Evolutionary conservation across 495 filamentous ascomycete genomes (phyloP).

Genomic region (Cryomyces antarcticus): DNA sequence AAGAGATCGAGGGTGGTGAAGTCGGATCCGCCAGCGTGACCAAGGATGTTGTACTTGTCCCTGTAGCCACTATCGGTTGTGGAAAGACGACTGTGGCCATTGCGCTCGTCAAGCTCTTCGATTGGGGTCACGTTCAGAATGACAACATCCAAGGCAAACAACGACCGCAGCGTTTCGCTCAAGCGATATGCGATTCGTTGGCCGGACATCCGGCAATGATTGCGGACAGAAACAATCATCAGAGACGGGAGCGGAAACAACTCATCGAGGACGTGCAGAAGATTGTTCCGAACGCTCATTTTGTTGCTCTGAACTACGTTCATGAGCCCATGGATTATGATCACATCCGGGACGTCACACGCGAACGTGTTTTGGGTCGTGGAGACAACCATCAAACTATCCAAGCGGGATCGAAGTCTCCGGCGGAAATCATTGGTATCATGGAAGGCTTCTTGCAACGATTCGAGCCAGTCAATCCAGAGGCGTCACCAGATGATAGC

Average conservation of each 20-base stretch:
- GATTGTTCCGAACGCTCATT: constrained; percentile 36
- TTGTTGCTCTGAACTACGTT: constrained; percentile 85
- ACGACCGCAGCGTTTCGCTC: constrained; percentile 52
- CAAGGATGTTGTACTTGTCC: constrained; percentile 53
- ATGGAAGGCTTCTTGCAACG: constrained; percentile 86
- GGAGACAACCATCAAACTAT: constrained; percentile 98
- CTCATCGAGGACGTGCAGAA: constrained; percentile 57
- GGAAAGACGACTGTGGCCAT: constrained; percentile 89
- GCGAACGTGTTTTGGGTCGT: constrained; percentile 56
- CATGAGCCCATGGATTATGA: constrained; percentile 46
- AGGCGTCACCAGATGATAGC: constrained; percentile 42
- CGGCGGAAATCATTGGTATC: constrained; percentile 56
- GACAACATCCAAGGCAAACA: constrained; percentile 71
- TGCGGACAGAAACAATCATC: constrained; percentile 87
- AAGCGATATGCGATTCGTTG: constrained; percentile 40
- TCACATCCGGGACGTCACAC: constrained; percentile 52
- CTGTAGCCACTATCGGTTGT: constrained; percentile 83
- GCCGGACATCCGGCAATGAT: constrained; percentile 48
- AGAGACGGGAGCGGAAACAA: constrained; percentile 68
- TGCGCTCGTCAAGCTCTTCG: constrained; percentile 64
- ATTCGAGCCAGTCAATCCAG: constrained; percentile 55
- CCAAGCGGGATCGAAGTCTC: constrained; percentile 49
- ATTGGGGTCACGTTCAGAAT: constrained; percentile 90
- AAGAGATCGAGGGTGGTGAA: constrained; percentile 29
- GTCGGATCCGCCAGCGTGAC: constrained; percentile 25